Conservation (phyloP, 371 early-diverging fungal genomes). For the Nematocida major region DNA sequence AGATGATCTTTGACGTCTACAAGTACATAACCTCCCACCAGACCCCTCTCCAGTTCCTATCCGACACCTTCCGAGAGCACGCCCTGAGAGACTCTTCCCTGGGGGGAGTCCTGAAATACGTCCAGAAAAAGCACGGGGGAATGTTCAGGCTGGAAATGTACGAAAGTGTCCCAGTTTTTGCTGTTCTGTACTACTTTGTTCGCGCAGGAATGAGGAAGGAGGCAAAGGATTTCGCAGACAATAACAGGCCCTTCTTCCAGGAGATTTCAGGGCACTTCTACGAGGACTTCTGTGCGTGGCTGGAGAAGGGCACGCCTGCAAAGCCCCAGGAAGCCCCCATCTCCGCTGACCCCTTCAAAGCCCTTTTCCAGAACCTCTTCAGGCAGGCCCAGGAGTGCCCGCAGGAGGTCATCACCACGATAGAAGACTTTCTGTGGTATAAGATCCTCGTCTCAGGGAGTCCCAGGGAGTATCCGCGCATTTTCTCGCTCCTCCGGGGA, state of each 20-base stretch:
- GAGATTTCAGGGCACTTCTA: slow-evolving; percentile 24
- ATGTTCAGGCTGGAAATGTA: slow-evolving; percentile 18
- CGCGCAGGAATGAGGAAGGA: slow-evolving; percentile 29
- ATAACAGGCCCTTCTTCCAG: slow-evolving; percentile 19
- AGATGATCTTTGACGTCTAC: slow-evolving; percentile 38
- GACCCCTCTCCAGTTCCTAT: slow-evolving; percentile 21
- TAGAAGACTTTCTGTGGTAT: slow-evolving; percentile 54
- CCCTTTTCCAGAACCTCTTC: slow-evolving; percentile 26
- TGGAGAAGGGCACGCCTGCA: slow-evolving; percentile 11
- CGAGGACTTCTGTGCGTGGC: slow-evolving; percentile 21
- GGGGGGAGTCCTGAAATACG: background rate
- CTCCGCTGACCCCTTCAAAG: slow-evolving; percentile 41
- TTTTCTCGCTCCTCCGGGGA: slow-evolving; percentile 8
- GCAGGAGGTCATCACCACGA: slow-evolving; percentile 2
- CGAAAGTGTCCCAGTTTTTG: slow-evolving; percentile 4
- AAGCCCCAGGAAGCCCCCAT: no score
- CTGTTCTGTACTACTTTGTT: slow-evolving; percentile 22
- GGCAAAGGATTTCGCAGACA: slow-evolving; percentile 11
- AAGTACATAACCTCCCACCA: background rate
- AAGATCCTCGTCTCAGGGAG: background rate
- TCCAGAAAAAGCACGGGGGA: background rate
- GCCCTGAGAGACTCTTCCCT: background rate
- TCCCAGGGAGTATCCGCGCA: background rate
- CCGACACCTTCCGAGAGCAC: background rate
- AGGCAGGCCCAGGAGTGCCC: background rate